Evolutionary conservation across 2,329 filamentous ascomycete species (phyloP).

Genomic region (Lasiodiplodia sp.): DNA sequence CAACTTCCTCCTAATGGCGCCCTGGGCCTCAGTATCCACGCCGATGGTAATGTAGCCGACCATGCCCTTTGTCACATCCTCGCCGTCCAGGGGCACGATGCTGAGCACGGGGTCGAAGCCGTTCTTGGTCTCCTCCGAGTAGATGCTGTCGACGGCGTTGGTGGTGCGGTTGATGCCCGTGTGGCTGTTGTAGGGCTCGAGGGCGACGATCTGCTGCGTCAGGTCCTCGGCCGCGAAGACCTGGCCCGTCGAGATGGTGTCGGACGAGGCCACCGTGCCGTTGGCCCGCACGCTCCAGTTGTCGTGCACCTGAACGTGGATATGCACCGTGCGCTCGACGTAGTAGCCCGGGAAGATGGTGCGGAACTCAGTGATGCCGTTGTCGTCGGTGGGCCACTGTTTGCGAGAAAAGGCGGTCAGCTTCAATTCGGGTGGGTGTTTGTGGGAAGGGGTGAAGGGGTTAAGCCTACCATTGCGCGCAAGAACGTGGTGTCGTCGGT

Average conservation of each 20-base stretch:
- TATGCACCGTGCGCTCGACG: slow-evolving; percentile 36
- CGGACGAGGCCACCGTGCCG: slow-evolving; percentile 39
- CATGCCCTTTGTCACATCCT: slow-evolving; percentile 36
- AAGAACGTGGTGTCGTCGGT: slow-evolving; percentile 42
- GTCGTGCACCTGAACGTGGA: slow-evolving; percentile 37
- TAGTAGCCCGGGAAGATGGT: slow-evolving; percentile 39
- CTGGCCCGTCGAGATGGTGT: slow-evolving; percentile 44
- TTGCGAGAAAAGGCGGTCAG: neutral
- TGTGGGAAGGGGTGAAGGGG: neutral
- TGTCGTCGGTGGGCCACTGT: slow-evolving; percentile 38
- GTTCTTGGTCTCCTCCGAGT: slow-evolving; percentile 31
- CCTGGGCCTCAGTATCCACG: slow-evolving; percentile 36
- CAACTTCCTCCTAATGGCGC: slow-evolving; percentile 18
- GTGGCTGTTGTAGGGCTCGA: slow-evolving; percentile 45
- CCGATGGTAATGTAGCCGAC: slow-evolving; percentile 49
- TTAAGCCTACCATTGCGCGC: slow-evolving; percentile 35
- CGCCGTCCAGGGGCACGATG: slow-evolving; percentile 12
- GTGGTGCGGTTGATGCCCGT: slow-evolving; percentile 47
- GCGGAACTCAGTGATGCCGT: slow-evolving; percentile 40
- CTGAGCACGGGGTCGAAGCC: slow-evolving; percentile 40
- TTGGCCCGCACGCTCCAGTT: slow-evolving; percentile 40
- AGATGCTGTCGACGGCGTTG: slow-evolving; percentile 40
- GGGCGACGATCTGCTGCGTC: slow-evolving; percentile 42
- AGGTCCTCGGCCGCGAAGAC: slow-evolving; percentile 43
- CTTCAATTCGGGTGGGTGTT: neutral